A percentile compares a stretch with the other conserved stretches of the same genome.
phyloP scores from a whole-genome alignment of 106 monocot genomes.

The Allium cepa region DNA sequence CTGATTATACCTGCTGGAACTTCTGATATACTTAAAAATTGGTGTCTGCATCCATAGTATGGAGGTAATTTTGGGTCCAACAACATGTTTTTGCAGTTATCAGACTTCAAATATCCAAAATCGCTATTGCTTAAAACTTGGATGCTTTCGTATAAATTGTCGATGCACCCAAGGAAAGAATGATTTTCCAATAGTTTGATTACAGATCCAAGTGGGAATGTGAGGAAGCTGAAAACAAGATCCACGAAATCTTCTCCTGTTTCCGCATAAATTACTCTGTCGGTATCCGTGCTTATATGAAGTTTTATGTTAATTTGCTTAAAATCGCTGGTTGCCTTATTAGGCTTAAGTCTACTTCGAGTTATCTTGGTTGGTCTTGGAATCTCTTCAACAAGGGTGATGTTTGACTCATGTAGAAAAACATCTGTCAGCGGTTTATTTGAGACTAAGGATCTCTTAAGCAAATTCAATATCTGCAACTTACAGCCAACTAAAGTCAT shows the following conservation, averaged over 20 bases:
- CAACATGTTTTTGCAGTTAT: slow-evolving; percentile 17
- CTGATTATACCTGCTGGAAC: neutral
- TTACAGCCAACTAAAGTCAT: neutral
- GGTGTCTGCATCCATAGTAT: slow-evolving; percentile 2
- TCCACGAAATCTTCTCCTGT: slow-evolving; percentile 30
- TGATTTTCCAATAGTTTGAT: slow-evolving; percentile 13
- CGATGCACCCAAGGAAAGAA: slow-evolving; percentile 21
- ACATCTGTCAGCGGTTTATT: slow-evolving; percentile 21
- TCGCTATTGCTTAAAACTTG: slow-evolving; percentile 14
- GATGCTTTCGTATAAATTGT: slow-evolving; percentile 37
- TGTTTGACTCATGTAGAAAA: slow-evolving; percentile 15
- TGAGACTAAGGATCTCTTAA: slow-evolving; percentile 23
- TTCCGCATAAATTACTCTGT: slow-evolving; percentile 46
- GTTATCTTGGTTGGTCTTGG: slow-evolving; percentile 2
- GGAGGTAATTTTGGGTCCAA: slow-evolving; percentile 24
- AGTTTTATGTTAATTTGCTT: slow-evolving; percentile 25
- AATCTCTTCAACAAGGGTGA: slow-evolving; percentile 1
- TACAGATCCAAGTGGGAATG: slow-evolving; percentile 34
- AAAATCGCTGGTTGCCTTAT: neutral
- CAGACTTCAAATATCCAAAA: slow-evolving; percentile 13
- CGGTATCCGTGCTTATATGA: slow-evolving; percentile 19
- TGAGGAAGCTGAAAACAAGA: slow-evolving; percentile 37
- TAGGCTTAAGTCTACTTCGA: slow-evolving; percentile 4
- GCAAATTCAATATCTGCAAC: slow-evolving; percentile 22
- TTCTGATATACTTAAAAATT: slow-evolving; percentile 18